These are phyloP conservation scores for Colletotrichum sansevieriae DNA, from an alignment of 2,329 filamentous ascomycete species.

Conservation along the genomic window DNA sequence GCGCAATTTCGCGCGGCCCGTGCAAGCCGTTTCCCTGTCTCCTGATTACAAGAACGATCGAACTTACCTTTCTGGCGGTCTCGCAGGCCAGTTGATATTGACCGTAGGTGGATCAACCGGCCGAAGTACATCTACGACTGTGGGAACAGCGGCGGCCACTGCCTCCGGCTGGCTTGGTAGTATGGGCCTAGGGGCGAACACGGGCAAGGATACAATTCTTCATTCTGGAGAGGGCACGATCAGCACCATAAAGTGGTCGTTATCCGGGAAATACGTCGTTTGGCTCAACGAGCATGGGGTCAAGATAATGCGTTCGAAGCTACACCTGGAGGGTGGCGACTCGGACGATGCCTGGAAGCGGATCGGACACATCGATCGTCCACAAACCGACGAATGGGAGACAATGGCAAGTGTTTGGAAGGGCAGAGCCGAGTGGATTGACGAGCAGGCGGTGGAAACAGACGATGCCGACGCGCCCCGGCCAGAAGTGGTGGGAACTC, in stretches of 20 bases:
- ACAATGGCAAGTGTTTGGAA: constrained; percentile 98
- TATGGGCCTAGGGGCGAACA: constrained; percentile 83
- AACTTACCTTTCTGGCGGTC: constrained; percentile 90
- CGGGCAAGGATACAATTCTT: constrained; percentile 86
- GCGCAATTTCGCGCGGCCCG: constrained; percentile 92
- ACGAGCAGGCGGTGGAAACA: constrained; percentile 81
- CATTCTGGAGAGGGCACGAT: constrained; percentile 95
- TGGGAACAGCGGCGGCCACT: constrained; percentile 82
- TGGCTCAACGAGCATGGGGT: constrained; percentile 98
- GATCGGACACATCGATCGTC: constrained; percentile 91
- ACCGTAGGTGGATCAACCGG: constrained; percentile 86
- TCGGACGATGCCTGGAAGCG: constrained; percentile 92
- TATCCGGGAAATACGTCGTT: constrained; percentile 90
- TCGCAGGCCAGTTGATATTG: constrained; percentile 87
- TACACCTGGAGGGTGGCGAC: constrained; percentile 82
- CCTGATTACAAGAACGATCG: constrained; percentile 93
- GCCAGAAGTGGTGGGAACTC: constrained; percentile 54
- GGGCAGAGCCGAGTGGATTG: constrained; percentile 91
- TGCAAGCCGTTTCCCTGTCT: constrained; percentile 93
- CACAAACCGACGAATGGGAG: constrained; percentile 89
- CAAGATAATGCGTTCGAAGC: constrained; percentile 94
- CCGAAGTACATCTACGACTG: constrained; percentile 88
- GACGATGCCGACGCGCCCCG: constrained; percentile 69
- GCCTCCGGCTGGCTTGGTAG: constrained; percentile 93
- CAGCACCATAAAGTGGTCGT: constrained; percentile 92